These are phyloP conservation scores for Limtongia smithiae DNA, from an alignment of 805 yeast genomes.

Conservation along the genomic window DNA sequence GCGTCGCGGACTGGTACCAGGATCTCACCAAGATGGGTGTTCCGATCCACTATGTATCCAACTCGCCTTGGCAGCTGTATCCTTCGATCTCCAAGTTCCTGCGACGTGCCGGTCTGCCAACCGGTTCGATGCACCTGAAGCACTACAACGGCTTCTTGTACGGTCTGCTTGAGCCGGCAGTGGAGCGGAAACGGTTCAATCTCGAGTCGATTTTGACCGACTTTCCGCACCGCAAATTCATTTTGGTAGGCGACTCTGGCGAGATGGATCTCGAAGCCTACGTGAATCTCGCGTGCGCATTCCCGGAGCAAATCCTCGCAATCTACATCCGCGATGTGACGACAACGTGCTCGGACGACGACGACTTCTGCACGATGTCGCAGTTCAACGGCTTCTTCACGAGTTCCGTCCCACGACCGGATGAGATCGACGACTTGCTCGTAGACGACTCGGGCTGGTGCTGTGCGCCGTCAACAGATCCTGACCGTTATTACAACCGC, in stretches of 20 bases:
- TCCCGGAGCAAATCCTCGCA: slow-evolving; percentile 63
- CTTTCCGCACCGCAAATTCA: slow-evolving; percentile 72
- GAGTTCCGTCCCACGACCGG: slow-evolving; percentile 35
- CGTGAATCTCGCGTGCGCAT: slow-evolving; percentile 56
- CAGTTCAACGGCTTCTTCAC: slow-evolving; percentile 30
- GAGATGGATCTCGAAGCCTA: slow-evolving; percentile 94
- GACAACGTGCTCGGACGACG: slow-evolving; percentile 27
- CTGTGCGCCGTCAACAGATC: slow-evolving; percentile 5
- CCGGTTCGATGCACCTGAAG: slow-evolving; percentile 80
- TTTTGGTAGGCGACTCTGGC: slow-evolving; percentile 92
- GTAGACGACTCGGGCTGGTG: slow-evolving; percentile 24
- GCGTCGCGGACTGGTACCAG: slow-evolving; percentile 69
- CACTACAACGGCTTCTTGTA: slow-evolving; percentile 79
- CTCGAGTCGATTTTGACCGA: slow-evolving; percentile 62
- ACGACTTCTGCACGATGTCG: slow-evolving; percentile 19
- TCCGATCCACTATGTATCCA: slow-evolving; percentile 88
- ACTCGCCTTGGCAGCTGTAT: slow-evolving; percentile 89
- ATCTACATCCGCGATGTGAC: slow-evolving; percentile 77
- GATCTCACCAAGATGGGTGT: slow-evolving; percentile 49
- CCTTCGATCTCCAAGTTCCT: slow-evolving; percentile 58
- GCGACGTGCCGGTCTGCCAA: slow-evolving; percentile 56
- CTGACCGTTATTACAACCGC: slow-evolving; percentile 19
- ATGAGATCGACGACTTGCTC: slow-evolving; percentile 29
- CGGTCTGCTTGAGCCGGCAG: slow-evolving; percentile 81
- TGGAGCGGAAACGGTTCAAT: slow-evolving; percentile 69